A percentile compares a stretch with the other conserved stretches of the same genome.
Evolutionary conservation across 495 filamentous ascomycete species (phyloP).

Genomic region (Hypoxylon crocopeplum): DNA sequence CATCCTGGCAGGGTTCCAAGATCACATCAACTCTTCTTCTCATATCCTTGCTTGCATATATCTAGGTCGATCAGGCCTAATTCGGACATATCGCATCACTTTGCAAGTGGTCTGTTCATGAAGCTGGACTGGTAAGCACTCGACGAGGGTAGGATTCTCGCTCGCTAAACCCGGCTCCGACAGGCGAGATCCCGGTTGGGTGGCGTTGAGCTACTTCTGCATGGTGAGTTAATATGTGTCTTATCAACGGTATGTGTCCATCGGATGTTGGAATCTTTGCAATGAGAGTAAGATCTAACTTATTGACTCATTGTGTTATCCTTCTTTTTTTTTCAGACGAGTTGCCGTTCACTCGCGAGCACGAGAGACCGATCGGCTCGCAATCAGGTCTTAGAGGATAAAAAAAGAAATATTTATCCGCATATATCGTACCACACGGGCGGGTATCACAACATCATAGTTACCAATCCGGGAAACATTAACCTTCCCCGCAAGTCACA

Average conservation of each 20-base stretch:
- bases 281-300: too few relatives aligned
- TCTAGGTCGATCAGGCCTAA: conserved; percentile 10
- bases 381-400: background rate
- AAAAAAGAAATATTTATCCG: background rate
- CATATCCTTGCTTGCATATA: background rate
- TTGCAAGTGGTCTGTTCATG: background rate
- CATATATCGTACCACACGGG: background rate
- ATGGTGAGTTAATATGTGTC: conserved; percentile 17
- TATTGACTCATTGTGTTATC: too few relatives aligned
- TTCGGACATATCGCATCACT: conserved; percentile 10
- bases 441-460: conserved; percentile 8
- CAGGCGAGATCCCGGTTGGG: conserved; percentile 2
- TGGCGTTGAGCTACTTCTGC: conserved; percentile 22
- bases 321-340: too few relatives aligned
- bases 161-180: conserved; percentile 27
- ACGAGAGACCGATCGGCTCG: background rate
- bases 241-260: too few relatives aligned
- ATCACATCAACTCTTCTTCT: conserved; percentile 7
- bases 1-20: conserved; percentile 4
- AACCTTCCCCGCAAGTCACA: conserved; percentile 3
- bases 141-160: background rate
- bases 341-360: background rate
- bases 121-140: background rate
- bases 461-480: conserved; percentile 2
- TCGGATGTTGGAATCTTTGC: too few relatives aligned